Percentiles rank a stretch among this genome's conserved stretches.
These are phyloP conservation scores for Suillus placidus DNA, from an alignment of 768 basidiomycete species.

Conservation along the genomic window DNA sequence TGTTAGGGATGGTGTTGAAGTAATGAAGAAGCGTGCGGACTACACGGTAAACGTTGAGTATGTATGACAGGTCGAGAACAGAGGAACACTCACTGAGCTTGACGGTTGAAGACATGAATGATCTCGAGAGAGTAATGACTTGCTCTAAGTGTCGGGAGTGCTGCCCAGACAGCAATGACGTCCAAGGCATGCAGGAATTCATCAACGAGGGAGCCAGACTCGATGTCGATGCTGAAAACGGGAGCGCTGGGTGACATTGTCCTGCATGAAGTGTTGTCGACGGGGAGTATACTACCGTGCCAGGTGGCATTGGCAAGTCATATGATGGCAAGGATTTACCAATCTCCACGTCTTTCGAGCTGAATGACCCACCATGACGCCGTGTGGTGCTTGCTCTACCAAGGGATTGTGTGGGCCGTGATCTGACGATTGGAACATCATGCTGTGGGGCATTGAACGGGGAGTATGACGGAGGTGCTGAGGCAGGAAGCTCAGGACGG, in stretches of 20 bases:
- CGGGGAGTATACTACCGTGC: constrained; percentile 28
- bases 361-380: constrained; percentile 94
- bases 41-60: constrained; percentile 31
- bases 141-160: constrained; percentile 68
- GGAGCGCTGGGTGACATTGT: constrained; percentile 48
- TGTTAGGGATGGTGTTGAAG: constrained; percentile 79
- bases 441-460: constrained; percentile 24
- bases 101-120: constrained; percentile 91
- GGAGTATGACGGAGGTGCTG: constrained; percentile 31
- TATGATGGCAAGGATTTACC: constrained; percentile 80
- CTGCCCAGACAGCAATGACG: constrained; percentile 21
- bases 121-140: constrained; percentile 79
- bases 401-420: constrained; percentile 27
- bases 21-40: constrained; percentile 92
- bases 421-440: constrained; percentile 33
- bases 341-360: constrained; percentile 87
- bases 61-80: not conserved
- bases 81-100: constrained; percentile 73
- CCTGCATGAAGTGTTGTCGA: constrained; percentile 49
- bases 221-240: constrained; percentile 33
- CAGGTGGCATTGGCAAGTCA: constrained; percentile 37
- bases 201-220: constrained; percentile 17
- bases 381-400: constrained; percentile 61
- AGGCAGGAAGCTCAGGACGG: constrained; percentile 31
- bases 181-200: constrained; percentile 13